phyloP scores from a whole-genome alignment of 371 early-diverging fungal species.

The Syncephalastrum sp. region DNA sequence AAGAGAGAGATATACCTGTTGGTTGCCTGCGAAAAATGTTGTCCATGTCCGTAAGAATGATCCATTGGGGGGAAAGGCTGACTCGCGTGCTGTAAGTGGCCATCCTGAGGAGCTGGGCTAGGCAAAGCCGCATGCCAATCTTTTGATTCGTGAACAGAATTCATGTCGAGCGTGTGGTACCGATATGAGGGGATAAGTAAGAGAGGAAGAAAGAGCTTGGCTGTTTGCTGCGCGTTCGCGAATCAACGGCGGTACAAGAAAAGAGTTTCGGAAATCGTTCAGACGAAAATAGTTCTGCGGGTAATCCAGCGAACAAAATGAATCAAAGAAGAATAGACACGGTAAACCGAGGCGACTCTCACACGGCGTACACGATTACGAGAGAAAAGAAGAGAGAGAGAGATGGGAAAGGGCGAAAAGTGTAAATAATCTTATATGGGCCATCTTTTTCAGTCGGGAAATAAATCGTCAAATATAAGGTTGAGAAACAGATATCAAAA shows the following conservation, averaged over 20 bases:
- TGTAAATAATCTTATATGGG: constrained; percentile 10
- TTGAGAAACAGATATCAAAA: too few species aligned
- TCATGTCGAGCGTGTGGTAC: constrained; percentile 19
- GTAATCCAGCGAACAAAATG: background rate
- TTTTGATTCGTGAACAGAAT: constrained; percentile 35
- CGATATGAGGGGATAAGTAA: constrained; percentile 6
- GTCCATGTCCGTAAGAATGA: constrained; percentile 30
- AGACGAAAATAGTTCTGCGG: background rate
- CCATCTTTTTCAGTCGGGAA: constrained; percentile 8
- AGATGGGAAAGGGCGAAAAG: constrained; percentile 7
- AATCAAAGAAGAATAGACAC: constrained; percentile 1
- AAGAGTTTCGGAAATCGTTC: constrained; percentile 1
- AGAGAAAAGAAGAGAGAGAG: constrained; percentile 10
- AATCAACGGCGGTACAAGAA: constrained; percentile 3
- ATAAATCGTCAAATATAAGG: constrained; percentile 1
- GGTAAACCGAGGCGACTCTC: too few species aligned
- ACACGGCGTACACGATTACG: background rate
- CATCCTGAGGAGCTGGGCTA: constrained; percentile 23
- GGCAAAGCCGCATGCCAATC: constrained; percentile 42
- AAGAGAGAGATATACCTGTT: constrained; percentile 32
- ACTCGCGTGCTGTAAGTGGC: constrained; percentile 23
- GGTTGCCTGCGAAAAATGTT: constrained; percentile 31
- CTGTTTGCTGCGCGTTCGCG: background rate
- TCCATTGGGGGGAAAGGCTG: constrained; percentile 22
- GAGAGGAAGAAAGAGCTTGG: constrained; percentile 5